Base-by-base conservation (phyloP, 306 rosid genomes). In the Cucurbita moschata region DNA sequence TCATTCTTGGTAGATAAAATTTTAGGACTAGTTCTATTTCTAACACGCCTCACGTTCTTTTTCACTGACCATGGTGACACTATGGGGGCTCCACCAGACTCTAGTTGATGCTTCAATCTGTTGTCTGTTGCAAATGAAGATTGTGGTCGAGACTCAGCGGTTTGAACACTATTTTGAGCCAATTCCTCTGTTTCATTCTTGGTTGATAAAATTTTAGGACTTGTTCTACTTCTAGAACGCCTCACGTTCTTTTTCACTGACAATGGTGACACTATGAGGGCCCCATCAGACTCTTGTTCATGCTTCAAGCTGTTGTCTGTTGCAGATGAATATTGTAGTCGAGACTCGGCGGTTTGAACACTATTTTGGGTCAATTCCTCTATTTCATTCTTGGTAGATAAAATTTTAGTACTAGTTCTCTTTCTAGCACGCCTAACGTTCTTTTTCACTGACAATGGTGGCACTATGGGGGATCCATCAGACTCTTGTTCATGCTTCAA, bases 271-370 rank as follows among this genome's bases (percentile, higher is more conserved):
- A 61, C 68, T 8, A 47, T 72, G 53, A 81, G 60, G 53, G 71
- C 77, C 35, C 68, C 43, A 30, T 63, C 79, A 76, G 77, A 72
- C 72, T 78, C 76, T 56, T 61, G 61, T 19, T 57, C 81, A 66
- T 60, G 77, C 77, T 83, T 68, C 75, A 58, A 79, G 81, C 35
- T 75, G 81, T 75, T 81, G 65, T 74, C 82, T 59, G 11, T 63
- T 13, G 76, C 53, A 16, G 81, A 46, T 76, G 77, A 71, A 66
- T 79, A 59, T 37, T 76, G 75, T 54, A 81, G 69, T 56, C 52
- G 81, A 35, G 79, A 66, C 75, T 69, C 70, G 56, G 78, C 47
- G 30, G 72, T 65, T 75, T 40, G 15, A 7, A 40, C 81, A 82
- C 68, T 47, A 72, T 76, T 71, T 47, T 13, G 66, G 64, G 83